A percentile compares a stretch with the other conserved stretches of the same genome.
phyloP scores from a whole-genome alignment of 768 basidiomycete species.

The Scleroderma citrinum region DNA sequence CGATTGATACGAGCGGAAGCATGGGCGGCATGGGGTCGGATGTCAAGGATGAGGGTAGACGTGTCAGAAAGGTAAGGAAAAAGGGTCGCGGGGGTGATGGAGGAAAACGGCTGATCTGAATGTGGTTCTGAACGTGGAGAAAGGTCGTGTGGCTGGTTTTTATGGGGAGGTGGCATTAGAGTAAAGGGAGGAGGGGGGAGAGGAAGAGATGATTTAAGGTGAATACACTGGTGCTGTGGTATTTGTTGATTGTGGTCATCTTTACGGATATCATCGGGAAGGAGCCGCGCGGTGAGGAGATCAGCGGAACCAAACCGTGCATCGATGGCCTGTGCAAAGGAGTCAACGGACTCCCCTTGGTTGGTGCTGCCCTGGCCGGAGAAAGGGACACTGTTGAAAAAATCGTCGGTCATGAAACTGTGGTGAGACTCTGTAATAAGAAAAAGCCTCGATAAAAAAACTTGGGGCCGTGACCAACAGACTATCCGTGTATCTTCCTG shows the following conservation, averaged over 20 bases:
- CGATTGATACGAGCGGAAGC: conserved; percentile 55
- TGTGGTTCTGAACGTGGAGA: background rate
- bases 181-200: conserved; percentile 27
- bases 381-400: conserved; percentile 34
- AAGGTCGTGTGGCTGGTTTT: background rate
- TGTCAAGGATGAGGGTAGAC: conserved; percentile 70
- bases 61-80: conserved; percentile 28
- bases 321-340: conserved; percentile 53
- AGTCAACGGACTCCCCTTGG: conserved; percentile 26
- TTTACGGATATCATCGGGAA: conserved; percentile 15
- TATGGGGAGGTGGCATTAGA: conserved; percentile 6
- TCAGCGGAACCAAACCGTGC: conserved; percentile 37
- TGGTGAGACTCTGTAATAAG: background rate
- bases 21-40: conserved; percentile 77
- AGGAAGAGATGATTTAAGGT: conserved; percentile 16
- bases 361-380: conserved; percentile 10
- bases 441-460: background rate
- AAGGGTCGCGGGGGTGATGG: conserved; percentile 28
- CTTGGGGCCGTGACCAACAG: background rate
- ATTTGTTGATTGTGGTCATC: conserved; percentile 9
- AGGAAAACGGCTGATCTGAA: conserved; percentile 19
- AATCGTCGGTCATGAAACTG: conserved; percentile 30
- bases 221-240: conserved; percentile 1
- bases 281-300: conserved; percentile 34
- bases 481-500: background rate